Base-by-base conservation (phyloP, 108 stramenopile species). In the Poteriospumella lacustris region DNA sequence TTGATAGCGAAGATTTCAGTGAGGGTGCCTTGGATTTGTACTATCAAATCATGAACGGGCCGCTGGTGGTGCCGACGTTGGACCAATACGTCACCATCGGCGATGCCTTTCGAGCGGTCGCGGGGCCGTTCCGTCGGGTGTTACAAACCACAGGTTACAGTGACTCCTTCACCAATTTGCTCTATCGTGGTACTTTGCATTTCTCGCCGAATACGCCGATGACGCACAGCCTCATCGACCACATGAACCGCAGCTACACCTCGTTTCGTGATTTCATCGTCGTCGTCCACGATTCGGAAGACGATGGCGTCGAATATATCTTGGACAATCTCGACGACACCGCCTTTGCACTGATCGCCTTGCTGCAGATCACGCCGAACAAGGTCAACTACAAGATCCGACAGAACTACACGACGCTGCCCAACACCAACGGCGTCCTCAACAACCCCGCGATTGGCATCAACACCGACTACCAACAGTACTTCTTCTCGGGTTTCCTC, bases 401-500 rank as follows among this genome's bases (percentile, higher is more conserved):
- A 26, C 75, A 86, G 84, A 87, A 87, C 78, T 86, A 82, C 73
- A 87, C 85, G 1, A 85, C 84, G 42, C 58, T 86, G 26, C 88
- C 88, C 42, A 87, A 87, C 82, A 87, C 87, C 28, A 82, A 84
- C 52, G 38, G 28, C 9, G 75, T 88, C 34, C 58, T 68, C 31
- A 79, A 86, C 59, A 82, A 41, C 33, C 59, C 81, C n/a, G 64
- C 82, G 33, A 77, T 84, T 42, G 88, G 87, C 28, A 58, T 89
- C n/a, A 77, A 81, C 58, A 62, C 58, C 5, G 58, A 64, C 43
- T 87, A 86, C 80, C 82, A 85, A 68, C 78, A 77, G 44, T 89
- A 89, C 78, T 87, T 85, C 60, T 76, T 87, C 34, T 77, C 79
- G 38, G 88, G 88, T 2, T 89, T 84, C 44, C 76, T 87, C 78